Evolutionary conservation across 2,329 filamentous ascomycete genomes (phyloP), one percentile per base, ranked within the genome.

Genomic region (Botrytis hyacinthi): DNA sequence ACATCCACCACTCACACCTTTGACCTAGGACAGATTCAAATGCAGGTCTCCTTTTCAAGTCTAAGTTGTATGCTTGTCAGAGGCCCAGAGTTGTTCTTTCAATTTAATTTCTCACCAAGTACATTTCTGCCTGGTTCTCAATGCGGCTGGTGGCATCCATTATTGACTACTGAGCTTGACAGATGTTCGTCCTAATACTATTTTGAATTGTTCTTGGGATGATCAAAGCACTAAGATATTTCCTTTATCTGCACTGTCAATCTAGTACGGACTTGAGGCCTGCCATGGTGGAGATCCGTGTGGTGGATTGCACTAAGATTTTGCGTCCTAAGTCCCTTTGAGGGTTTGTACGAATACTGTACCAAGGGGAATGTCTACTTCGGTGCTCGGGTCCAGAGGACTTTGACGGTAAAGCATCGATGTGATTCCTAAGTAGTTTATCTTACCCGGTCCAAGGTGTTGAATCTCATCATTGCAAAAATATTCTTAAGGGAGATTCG

Each of bases 291-390:
- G 48, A 54, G 66, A 68, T 68, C 18, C 18, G 40, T 14, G 20
- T 68, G 66, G 48, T 42, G 48, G 26, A 40, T 68, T 42, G 29
- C 48, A 68, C 35, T 40, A 68, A 57, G 18, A 68, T 42, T 51
- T 57, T 32, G 40, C 40, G 26, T 57, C 26, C 48, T 51, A 51
- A 68, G 48, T 68, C 48, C 57, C n/a, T 29, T 14, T 32, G 65
- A 32, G 10, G 35, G 8, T 42, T 57, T n/a, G 48, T 68, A 22
- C 29, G 20, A n/a, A 68, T 22, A 68, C 46, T 22, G 40, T 40
- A 57, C 35, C 20, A 35, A 48, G 10, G 18, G 9, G 22, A n/a
- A 29, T 32, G 1, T 42, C n/a, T 20, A 37, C 20, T 35, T 22
- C 16, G 67, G 20, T 70, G 51, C 54, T 70, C 40, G 37, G 32